Conservation (phyloP, 1,139 yeast species). For the Pichia sp. region DNA sequence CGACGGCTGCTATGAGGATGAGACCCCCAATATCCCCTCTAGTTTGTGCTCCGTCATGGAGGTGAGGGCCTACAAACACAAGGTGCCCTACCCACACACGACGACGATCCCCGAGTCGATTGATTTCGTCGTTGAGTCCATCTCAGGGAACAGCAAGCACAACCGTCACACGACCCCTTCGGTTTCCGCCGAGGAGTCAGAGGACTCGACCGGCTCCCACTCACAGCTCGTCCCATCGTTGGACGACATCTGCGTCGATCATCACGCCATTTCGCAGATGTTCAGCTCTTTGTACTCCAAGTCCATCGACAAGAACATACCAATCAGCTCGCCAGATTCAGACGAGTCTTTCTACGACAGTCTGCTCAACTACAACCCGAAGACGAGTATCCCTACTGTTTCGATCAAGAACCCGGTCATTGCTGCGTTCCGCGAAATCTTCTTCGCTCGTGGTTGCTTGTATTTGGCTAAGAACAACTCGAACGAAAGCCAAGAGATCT, state of each 20-base stretch:
- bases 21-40: slow-evolving; percentile 23
- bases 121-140: slow-evolving; percentile 14
- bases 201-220: neutral
- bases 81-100: slow-evolving; percentile 14
- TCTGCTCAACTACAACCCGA: slow-evolving; percentile 25
- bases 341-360: slow-evolving; percentile 25
- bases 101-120: slow-evolving; percentile 15
- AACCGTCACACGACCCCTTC: neutral
- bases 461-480: slow-evolving; percentile 33
- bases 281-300: slow-evolving; percentile 23
- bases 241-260: slow-evolving; percentile 11
- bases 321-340: slow-evolving; percentile 3
- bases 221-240: neutral
- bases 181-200: neutral
- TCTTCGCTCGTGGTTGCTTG: slow-evolving; percentile 39
- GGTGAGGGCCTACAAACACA: slow-evolving; percentile 24
- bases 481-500: slow-evolving; percentile 2
- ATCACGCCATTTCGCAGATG: slow-evolving; percentile 24
- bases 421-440: slow-evolving; percentile 34
- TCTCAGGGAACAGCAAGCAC: neutral
- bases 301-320: slow-evolving; percentile 11
- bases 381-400: slow-evolving; percentile 9
- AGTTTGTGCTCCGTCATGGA: slow-evolving; percentile 28
- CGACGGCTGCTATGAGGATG: slow-evolving; percentile 5
- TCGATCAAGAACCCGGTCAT: slow-evolving; percentile 23